These are phyloP conservation scores for Metschnikowia borealis DNA, from an alignment of 805 yeast genomes.

Conservation along the genomic window DNA sequence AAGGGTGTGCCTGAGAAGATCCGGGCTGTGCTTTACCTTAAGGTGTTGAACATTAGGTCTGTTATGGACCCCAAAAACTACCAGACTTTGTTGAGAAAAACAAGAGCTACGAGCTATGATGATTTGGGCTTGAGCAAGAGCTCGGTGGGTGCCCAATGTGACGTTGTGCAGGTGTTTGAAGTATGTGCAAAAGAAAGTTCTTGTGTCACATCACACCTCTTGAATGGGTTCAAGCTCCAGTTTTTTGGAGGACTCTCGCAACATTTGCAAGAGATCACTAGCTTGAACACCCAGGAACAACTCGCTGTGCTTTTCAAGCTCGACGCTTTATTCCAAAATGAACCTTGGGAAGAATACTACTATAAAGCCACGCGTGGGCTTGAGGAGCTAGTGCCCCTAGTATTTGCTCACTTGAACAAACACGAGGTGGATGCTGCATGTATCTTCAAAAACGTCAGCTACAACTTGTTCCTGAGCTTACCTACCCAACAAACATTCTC, in stretches of 20 bases:
- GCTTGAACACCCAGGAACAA: conserved; percentile 23
- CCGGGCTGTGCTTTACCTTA: conserved; percentile 31
- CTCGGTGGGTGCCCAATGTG: conserved; percentile 8
- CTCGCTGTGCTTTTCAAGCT: conserved; percentile 34
- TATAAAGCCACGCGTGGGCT: conserved; percentile 35
- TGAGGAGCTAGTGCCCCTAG: conserved; percentile 28
- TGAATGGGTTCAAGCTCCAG: conserved; percentile 11
- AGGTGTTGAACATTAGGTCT: conserved; percentile 28
- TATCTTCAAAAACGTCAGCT: conserved; percentile 19
- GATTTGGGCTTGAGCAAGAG: conserved; percentile 3
- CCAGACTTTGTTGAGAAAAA: conserved; percentile 26
- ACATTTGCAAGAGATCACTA: conserved; percentile 18
- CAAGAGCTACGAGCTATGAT: conserved; percentile 12
- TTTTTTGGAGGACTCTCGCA: conserved; percentile 22
- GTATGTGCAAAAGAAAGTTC: conserved; percentile 27
- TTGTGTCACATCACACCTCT: not conserved
- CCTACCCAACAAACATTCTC: not conserved
- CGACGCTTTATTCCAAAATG: conserved; percentile 27
- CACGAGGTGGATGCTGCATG: conserved; percentile 33
- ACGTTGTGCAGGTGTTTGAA: conserved; percentile 28
- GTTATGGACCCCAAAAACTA: conserved; percentile 27
- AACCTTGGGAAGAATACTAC: conserved; percentile 23
- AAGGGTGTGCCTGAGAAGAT: conserved; percentile 30
- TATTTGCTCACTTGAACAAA: conserved; percentile 30
- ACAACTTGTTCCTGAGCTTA: conserved; percentile 17